Evolutionary conservation across 495 filamentous ascomycete genomes (phyloP), one percentile per base, ranked within the genome.

Genomic region (Daldinia loculata): DNA sequence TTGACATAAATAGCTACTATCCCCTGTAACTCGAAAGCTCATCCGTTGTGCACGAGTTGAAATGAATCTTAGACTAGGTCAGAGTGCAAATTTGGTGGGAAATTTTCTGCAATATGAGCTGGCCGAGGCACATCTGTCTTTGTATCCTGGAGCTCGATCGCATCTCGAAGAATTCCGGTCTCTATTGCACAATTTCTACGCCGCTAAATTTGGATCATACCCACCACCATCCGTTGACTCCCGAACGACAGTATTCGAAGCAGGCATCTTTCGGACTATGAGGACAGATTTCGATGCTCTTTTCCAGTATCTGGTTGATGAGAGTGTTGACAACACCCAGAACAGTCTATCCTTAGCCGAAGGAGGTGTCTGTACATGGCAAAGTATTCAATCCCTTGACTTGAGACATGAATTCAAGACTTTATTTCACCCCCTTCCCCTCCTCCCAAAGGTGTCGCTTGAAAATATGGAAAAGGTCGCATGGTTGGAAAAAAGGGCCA

Each of bases 81-180:
- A 80, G 14, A 85, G 84, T 17, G 78, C 81, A 8, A 65, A 63
- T 36, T 84, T 83, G 61, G 74, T 92, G 19, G 78, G 78, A 14
- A 83, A 78, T 45, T 91, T 92, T 73, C 82, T 92, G 22, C 86
- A 87, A 50, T 81, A 87, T 48, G 89, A 91, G 52, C 73, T 91
- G 4, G 86, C 84, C 4, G 80, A 86, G 30, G 70, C 85, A 5
- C 78, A 88, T 52, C 78, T 90, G 17, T 86, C 84, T 4, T 78
- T 91, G 9, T 74, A 83, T n/a, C 67, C 82, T 4, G 84, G 80
- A 6, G 84, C 83, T 22, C 78, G 84, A 64, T 75, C 81, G 9
- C 89, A 92, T 74, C 84, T 92, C 4, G 86, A 90, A 59, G 82
- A 82, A 7, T 92, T 92, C 74, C 81, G 89, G 43, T 84, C 83